Conservation (phyloP, 1,139 yeast species). For the Taphrina confusa region DNA sequence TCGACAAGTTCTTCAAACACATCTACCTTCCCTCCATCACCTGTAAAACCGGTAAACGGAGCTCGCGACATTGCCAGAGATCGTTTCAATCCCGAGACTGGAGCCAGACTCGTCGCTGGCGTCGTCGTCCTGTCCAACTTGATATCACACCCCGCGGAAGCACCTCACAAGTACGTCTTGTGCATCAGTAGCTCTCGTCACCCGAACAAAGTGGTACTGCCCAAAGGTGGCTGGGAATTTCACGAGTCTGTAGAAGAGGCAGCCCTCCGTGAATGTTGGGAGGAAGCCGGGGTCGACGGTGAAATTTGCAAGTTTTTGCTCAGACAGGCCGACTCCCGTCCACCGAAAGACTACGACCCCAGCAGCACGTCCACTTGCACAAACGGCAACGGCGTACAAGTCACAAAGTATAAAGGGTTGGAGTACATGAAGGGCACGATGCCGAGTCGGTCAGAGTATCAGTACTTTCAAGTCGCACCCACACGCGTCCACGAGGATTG, state of each 20-base stretch:
- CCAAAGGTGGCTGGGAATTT: conserved; percentile 91
- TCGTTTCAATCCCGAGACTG: conserved; percentile 45
- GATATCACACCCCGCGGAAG: conserved; percentile 49
- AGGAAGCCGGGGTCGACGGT: conserved; percentile 78
- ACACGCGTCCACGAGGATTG: conserved; percentile 31
- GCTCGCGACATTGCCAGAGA: conserved; percentile 27
- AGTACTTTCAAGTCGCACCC: conserved; percentile 35
- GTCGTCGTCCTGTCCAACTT: conserved; percentile 68
- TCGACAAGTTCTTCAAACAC: conserved; percentile 9
- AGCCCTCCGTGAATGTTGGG: conserved; percentile 94
- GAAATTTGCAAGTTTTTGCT: conserved; percentile 10
- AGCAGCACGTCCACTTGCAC: not conserved
- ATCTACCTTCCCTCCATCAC: conserved; percentile 22
- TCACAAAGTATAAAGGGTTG: conserved; percentile 26
- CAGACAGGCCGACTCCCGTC: conserved; percentile 20
- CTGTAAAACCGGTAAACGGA: conserved; percentile 12
- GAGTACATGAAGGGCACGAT: conserved; percentile 17
- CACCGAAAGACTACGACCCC: conserved; percentile 16
- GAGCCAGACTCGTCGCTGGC: conserved; percentile 89
- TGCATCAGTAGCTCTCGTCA: conserved; percentile 73
- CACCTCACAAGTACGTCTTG: conserved; percentile 51
- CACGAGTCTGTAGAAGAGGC: conserved; percentile 68
- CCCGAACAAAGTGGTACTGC: conserved; percentile 66
- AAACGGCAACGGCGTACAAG: conserved; percentile 13
- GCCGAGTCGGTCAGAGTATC: conserved; percentile 33